A percentile compares a stretch with the other conserved stretches of the same genome.
phyloP scores from a whole-genome alignment of 1,139 yeast species.

The Yamadazyma buinensis region DNA sequence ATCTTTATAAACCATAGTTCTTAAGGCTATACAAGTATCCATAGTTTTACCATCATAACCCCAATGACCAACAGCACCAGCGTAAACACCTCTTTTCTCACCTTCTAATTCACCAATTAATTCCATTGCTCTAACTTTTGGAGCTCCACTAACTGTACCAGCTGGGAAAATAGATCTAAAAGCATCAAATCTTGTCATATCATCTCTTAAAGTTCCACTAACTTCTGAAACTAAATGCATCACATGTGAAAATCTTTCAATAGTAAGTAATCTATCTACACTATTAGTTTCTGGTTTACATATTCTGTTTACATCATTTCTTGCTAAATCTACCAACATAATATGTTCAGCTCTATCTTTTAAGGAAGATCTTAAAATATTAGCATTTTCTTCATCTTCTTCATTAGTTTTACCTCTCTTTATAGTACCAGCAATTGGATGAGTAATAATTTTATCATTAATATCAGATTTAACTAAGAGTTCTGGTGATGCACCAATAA shows the following conservation, averaged over 20 bases:
- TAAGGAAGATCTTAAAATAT: conserved; percentile 65
- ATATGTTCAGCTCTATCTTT: conserved; percentile 98
- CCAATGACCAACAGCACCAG: conserved; percentile 99
- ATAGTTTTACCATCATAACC: conserved; percentile 87
- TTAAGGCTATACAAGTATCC: conserved; percentile 96
- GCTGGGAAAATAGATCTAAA: conserved; percentile 98
- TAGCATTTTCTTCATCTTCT: conserved; percentile 85
- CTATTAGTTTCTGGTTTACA: conserved; percentile 80
- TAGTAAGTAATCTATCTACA: conserved; percentile 84
- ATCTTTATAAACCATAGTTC: conserved; percentile 94
- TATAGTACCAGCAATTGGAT: conserved; percentile 97
- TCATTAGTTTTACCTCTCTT: conserved; percentile 84
- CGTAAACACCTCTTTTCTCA: conserved; percentile 94
- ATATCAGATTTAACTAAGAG: conserved; percentile 76
- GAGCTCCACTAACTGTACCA: conserved; percentile 98
- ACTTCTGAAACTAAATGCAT: conserved; percentile 96
- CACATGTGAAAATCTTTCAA: conserved; percentile 95
- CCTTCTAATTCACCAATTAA: conserved; percentile 82
- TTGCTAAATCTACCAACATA: conserved; percentile 95
- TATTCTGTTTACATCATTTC: conserved; percentile 93
- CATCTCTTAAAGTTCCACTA: conserved; percentile 81
- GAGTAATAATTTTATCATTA: conserved; percentile 76
- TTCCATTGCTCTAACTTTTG: conserved; percentile 96
- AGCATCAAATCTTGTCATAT: conserved; percentile 89
- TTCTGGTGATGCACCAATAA: conserved; percentile 97